Evolutionary conservation across 768 basidiomycete genomes (phyloP).

Genomic region (Candolleomyces eurysporus): DNA sequence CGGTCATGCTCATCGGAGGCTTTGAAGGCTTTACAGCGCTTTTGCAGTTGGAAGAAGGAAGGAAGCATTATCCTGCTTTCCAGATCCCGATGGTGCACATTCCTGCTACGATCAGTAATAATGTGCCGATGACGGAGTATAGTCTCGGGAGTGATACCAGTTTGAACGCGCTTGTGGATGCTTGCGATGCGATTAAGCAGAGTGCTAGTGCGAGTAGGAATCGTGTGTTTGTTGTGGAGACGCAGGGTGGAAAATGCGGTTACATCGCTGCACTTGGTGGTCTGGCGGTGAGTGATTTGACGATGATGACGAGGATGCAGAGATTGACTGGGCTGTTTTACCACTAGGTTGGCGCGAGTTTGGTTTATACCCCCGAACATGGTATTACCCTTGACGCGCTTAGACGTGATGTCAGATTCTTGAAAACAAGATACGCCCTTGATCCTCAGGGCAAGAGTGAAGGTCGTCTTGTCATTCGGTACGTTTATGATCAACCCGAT

Average conservation of each 20-base stretch:
- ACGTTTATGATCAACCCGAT: not conserved
- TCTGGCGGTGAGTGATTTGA: slow-evolving; percentile 65
- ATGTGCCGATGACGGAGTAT: slow-evolving; percentile 96
- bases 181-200: slow-evolving; percentile 98
- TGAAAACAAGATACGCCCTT: slow-evolving; percentile 80
- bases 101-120: slow-evolving; percentile 97
- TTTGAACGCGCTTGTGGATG: slow-evolving; percentile 94
- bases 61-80: slow-evolving; percentile 85
- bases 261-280: slow-evolving; percentile 96
- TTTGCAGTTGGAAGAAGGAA: slow-evolving; percentile 72
- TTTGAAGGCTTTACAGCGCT: slow-evolving; percentile 92
- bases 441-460: slow-evolving; percentile 90
- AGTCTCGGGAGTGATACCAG: slow-evolving; percentile 97
- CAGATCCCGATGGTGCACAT: slow-evolving; percentile 95
- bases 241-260: slow-evolving; percentile 95
- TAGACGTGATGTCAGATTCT: slow-evolving; percentile 81
- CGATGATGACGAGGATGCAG: not conserved
- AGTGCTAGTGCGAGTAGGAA: slow-evolving; percentile 95
- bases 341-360: slow-evolving; percentile 78
- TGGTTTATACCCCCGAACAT: slow-evolving; percentile 92
- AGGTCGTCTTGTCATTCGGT: slow-evolving; percentile 92
- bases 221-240: slow-evolving; percentile 96
- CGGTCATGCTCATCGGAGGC: slow-evolving; percentile 87
- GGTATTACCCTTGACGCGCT: slow-evolving; percentile 85
- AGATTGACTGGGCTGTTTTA: not conserved